A percentile compares a stretch with the other conserved stretches of the same genome.
Evolutionary conservation across 192 early-diverging fungal genomes (phyloP).

Genomic region (Entomortierella lignicola): DNA sequence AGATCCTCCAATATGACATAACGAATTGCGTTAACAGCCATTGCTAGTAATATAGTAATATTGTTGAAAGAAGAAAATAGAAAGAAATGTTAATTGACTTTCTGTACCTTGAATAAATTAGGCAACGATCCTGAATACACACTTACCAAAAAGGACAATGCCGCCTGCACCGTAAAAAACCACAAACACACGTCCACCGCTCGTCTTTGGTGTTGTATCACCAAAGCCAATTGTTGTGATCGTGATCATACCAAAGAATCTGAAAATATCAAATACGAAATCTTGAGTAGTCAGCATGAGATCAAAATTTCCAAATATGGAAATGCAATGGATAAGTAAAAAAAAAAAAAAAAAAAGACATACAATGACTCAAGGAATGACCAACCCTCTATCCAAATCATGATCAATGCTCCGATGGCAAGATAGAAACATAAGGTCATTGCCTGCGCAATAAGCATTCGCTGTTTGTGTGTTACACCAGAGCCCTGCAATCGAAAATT

Average conservation of each 20-base stretch:
- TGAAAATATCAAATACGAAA: too few relatives aligned
- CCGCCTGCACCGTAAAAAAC: conserved; percentile 39
- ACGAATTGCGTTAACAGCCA: conserved; percentile 40
- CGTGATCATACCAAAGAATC: conserved; percentile 46
- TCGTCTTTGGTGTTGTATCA: conserved; percentile 3
- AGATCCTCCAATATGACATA: conserved; percentile 47
- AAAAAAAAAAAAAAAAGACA: background rate
- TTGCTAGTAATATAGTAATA: conserved; percentile 4
- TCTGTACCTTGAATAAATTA: too few relatives aligned
- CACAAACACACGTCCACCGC: conserved; percentile 28
- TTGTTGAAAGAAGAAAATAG: too few relatives aligned
- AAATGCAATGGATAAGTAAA: too few relatives aligned
- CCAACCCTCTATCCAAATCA: conserved; percentile 39
- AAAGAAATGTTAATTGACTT: too few relatives aligned
- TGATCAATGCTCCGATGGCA: conserved; percentile 31
- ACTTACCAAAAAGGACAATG: conserved; percentile 22
- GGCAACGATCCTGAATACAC: too few relatives aligned
- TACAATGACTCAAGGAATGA: conserved; percentile 30
- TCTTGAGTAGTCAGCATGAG: too few relatives aligned
- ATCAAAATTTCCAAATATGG: too few relatives aligned
- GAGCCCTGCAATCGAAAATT: conserved; percentile 34
- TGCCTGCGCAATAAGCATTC: conserved; percentile 38
- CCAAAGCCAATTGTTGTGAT: conserved; percentile 50
- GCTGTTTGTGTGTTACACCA: conserved; percentile 46
- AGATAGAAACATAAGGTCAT: conserved; percentile 44